Evolutionary conservation across 2,329 filamentous ascomycete species (phyloP), one percentile per base, ranked within the genome.

Genomic region (Colletotrichum endophyticum): DNA sequence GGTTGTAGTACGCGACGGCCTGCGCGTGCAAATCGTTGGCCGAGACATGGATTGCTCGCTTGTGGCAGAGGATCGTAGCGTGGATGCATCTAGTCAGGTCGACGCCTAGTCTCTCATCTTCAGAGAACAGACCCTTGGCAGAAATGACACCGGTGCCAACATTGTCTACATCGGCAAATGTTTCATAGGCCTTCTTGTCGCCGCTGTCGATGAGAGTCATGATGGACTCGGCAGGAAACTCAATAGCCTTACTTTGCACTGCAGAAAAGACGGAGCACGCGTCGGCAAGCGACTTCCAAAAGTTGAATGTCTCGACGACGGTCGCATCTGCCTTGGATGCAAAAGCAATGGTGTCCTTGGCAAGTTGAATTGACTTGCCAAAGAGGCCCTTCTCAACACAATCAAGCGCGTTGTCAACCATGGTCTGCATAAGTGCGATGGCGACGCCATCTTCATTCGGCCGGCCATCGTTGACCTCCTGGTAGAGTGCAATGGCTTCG

Each of bases 1-100:
- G 88, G 81, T 99, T 99, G 85, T 98, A 99, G 90, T 96, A 97
- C 0, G 96, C 95, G n/a, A 99, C 95, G 2, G 97, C 95, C 84
- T 98, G 96, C 5, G 96, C 96, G 83, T 98, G 95, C 9, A 92
- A 83, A 81, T 99, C 96, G 75, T 93, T 88, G 1, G 92, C 87
- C 19, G 94, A 94, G 53, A 93, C 91, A 79, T 94, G 87, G 16
- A 99, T 93, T 9, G 96, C 96, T 78, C 95, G 92, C 84, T 99
- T 99, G 84, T 98, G 95, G 8, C 95, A 94, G 22, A 99, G 87
- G 32, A 99, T 95, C 0, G 94, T 91, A 16, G 94, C 92, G 77
- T 95, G 91, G 1, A 98, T 84, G 77, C 91, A 93, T 77, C 89
- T 87, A 2, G 89, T 90, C 36, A 95, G 82, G 72, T 91, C 88